Evolutionary conservation across 2,329 filamentous ascomycete species (phyloP), one percentile per base, ranked within the genome.

Genomic region (Neopestalotiopsis sp.): DNA sequence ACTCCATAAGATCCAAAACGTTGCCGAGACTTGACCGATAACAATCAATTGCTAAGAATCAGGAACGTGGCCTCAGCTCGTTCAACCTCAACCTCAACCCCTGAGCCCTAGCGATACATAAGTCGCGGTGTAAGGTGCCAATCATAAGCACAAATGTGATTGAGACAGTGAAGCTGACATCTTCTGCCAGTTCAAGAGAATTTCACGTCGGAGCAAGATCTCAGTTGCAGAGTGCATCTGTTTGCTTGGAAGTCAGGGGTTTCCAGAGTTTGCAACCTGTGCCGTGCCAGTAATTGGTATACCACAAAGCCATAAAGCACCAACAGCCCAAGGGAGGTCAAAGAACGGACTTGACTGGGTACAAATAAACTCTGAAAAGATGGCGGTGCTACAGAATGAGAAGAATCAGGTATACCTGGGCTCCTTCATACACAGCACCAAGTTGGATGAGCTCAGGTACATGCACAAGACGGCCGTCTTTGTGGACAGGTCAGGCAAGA

Each of bases 391-490:
- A n/a, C 53, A 57, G 30, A 70, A 68, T 20, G 58, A 70, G 14
- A 78, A 75, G 68, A 83, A 84, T 63, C 81, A 87, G 73, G 73
- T 89, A 24, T 87, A 88, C 72, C 75, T 85, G 49, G 88, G 88
- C 69, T 86, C 84, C 0, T 90, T 90, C 73, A 79, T 90, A 68
- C 86, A 89, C 77, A 84, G 84, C 76, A 84, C 81, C 71, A 79
- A 77, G 14, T 81, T 84, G 3, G 79, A 81, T 68, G 77, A 85
- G 73, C 81, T 90, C 17, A 81, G 87, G 64, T 87, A 86, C 70
- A 74, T 88, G 10, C 84, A 89, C 74, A 75, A 85, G 65, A 79
- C 85, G 0, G 85, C 83, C 1, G 76, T 89, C 12, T 86, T 81
- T 42, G 87, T 90, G n/a, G 83, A 87, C 66, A 72, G 70, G 3